Base-by-base conservation (phyloP, 1,284 basidiomycete species). In the Ustilago cynodontis region DNA sequence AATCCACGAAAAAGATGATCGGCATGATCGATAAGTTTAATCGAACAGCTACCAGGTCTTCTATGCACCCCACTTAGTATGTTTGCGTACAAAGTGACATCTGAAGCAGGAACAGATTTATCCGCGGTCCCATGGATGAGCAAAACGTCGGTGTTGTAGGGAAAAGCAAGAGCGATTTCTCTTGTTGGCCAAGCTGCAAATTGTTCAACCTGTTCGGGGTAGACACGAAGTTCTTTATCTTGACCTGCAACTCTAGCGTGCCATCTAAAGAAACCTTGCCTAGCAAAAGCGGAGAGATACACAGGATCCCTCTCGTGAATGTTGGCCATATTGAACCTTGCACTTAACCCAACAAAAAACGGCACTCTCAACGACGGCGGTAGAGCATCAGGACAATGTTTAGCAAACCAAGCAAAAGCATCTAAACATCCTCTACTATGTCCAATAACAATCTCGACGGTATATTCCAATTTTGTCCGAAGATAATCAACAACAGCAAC, bases 281-380 rank as follows among this genome's bases (percentile, higher is more conserved):
- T 57, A 2, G 57, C 68, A 57, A 83, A 82, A 0, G 70, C 77
- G 1, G 67, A 60, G 2, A 50, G 47, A 41, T 82, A 80, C 13
- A 64, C 31, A 2, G 57, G 57, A 52, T 77, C 70, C 2, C 78
- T 66, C 24, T 82, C 79, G 57, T 70, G 76, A 10, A 81, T 80
- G 50, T 74, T 70, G 47, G 61, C 50, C 80, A 82, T 82, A 9
- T 73, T 67, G 69, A 78, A 82, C 1, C 80, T 52, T 10, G 71
- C 71, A 20, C 69, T 57, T 2, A 82, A 26, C 0, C 51, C 66
- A 2, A 79, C 76, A 26, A 94, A 88, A 94, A 93, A 85, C 80
- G 91, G 87, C 47, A 58, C 56, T 14, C 55, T 35, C 33, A 66
- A 24, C 13, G 33, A 33, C 13, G 74, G 70, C 24, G 65, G 65